Base-by-base conservation (phyloP, 2,329 filamentous ascomycete species). In the Colletotrichum simmondsii region DNA sequence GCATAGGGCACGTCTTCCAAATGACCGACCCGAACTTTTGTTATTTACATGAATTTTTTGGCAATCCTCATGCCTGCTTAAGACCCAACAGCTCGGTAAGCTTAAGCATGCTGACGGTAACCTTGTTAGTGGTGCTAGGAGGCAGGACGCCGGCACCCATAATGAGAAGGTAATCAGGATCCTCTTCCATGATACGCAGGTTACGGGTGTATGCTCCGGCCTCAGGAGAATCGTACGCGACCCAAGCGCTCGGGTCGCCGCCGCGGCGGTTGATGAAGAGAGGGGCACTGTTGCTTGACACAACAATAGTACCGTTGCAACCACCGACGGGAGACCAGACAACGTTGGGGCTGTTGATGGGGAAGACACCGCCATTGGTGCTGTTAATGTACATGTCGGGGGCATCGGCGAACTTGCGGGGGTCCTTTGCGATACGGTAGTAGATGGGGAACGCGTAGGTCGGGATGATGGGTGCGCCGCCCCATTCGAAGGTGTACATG, bases 401-500 rank as follows among this genome's bases (percentile, higher is more conserved):
- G 12, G 78, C 79, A n/a, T 77, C 67, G 68, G 79, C 75, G 75
- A 87, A 85, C 54, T 79, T 75, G 57, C 80, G 77, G 10, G 85
- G 85, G 52, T 80, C 77, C 64, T 79, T 77, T 22, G 83, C 78
- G 65, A 87, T 77, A n/a, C 82, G 81, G 80, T 87, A 87, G 80
- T 85, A 83, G 24, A 86, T 83, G 16, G 84, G 83, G 79, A 85
- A 86, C 75, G 81, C 78, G 75, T 80, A 80, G 19, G 74, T 77
- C 59, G 78, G 73, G 4, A 78, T 78, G 4, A 76, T 77, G 16
- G 78, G 84, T 77, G 76, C 87, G 24, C 80, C 87, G 62, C 89
- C 89, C 75, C 89, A 90, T 79, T 93, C 92, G 79, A 93, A 92
- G 6, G 87, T 86, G 83, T 91, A 89, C 77, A 94, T 88, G 80